Conservation (phyloP, 306 rosid species). For the Cucurbita argyrosperma region DNA sequence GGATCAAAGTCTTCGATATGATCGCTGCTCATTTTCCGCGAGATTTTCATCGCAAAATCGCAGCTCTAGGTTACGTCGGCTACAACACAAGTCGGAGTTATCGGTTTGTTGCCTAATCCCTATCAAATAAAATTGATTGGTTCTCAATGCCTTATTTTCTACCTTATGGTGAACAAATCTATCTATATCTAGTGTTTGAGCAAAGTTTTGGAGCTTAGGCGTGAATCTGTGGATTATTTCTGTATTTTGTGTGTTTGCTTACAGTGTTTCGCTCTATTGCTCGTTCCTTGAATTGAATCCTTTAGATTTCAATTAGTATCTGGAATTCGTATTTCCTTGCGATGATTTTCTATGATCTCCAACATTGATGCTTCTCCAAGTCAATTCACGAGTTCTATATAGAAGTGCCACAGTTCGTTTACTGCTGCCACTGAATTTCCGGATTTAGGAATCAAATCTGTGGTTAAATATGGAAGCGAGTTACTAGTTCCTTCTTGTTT, state of each 20-base stretch:
- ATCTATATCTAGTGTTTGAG: too few relatives aligned
- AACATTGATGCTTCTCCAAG: not conserved
- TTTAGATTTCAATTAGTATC: not conserved
- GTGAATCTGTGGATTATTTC: not conserved
- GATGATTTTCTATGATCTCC: not conserved
- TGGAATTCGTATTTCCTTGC: not conserved
- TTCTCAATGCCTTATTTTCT: not conserved
- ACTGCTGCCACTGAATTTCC: not conserved
- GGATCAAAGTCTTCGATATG: not conserved
- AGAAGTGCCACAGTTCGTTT: not conserved
- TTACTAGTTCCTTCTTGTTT: not conserved
- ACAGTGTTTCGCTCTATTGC: not conserved
- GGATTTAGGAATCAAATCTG: not conserved
- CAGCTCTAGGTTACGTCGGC: not conserved
- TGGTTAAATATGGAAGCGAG: not conserved
- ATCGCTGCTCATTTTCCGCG: not conserved
- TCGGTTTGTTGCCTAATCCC: not conserved
- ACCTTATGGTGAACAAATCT: not conserved
- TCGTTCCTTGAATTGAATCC: not conserved
- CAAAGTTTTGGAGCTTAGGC: not conserved
- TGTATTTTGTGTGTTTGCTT: not conserved
- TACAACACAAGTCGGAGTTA: not conserved
- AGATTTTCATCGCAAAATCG: not conserved
- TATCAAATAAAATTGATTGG: not conserved
- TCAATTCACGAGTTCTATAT: not conserved